Evolutionary conservation across 768 basidiomycete genomes (phyloP).

Genomic region (Mycena rosella): DNA sequence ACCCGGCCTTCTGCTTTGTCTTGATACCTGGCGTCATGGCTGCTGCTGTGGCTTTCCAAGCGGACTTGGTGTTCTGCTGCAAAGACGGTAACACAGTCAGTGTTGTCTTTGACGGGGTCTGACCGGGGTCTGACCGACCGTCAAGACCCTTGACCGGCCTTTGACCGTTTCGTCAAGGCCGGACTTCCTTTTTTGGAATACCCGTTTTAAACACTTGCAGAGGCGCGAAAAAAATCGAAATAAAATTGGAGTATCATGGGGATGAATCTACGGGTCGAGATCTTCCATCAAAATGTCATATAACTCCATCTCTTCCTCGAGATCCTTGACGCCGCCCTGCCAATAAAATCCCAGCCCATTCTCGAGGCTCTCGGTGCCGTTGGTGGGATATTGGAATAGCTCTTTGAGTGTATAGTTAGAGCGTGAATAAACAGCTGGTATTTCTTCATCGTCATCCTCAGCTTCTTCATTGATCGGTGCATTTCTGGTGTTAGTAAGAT

Average conservation of each 20-base stretch:
- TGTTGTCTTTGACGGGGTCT: too few species aligned
- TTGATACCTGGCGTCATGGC: background rate
- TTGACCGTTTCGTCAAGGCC: too few species aligned
- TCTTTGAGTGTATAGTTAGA: conserved; percentile 3
- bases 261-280: background rate
- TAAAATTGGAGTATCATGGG: background rate
- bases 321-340: conserved; percentile 1
- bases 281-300: conserved; percentile 9
- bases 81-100: background rate
- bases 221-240: background rate
- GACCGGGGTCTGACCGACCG: too few species aligned
- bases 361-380: too few species aligned
- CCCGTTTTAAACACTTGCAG: background rate
- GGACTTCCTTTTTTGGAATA: conserved; percentile 5
- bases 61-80: background rate
- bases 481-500: background rate
- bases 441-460: background rate
- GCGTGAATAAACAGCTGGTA: background rate
- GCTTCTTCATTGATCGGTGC: background rate
- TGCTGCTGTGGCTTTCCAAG: background rate
- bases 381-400: too few species aligned
- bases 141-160: too few species aligned
- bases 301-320: conserved; percentile 1
- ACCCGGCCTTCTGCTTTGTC: too few species aligned
- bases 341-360: too few species aligned